A percentile compares a stretch with the other conserved stretches of the same genome.
Conservation (phyloP, 306 rosid genomes). For the Quercus glauca region DNA sequence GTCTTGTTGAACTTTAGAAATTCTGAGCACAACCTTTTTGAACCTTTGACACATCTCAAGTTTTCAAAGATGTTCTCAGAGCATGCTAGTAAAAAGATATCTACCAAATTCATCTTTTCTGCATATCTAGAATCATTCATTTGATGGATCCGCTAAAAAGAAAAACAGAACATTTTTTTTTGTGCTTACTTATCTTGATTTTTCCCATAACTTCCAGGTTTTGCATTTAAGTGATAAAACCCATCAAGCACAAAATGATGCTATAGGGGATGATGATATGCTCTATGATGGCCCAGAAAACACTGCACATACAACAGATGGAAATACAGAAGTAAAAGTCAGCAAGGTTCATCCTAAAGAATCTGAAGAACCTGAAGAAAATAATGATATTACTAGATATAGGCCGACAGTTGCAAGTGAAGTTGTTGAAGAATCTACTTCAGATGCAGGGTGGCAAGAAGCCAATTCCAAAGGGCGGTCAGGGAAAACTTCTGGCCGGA, state of each 20-base stretch:
- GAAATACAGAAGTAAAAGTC: constrained; percentile 19
- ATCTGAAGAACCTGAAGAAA: constrained; percentile 44
- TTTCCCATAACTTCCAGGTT: constrained; percentile 44
- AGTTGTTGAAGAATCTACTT: constrained; percentile 51
- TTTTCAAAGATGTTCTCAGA: background rate
- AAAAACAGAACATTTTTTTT: background rate
- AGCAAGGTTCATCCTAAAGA: constrained; percentile 35
- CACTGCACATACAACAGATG: constrained; percentile 18
- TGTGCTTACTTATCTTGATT: constrained; percentile 12
- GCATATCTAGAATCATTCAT: background rate
- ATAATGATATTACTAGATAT: constrained; percentile 23
- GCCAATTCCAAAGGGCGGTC: constrained; percentile 78
- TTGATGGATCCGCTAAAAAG: background rate
- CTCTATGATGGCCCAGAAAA: constrained; percentile 37
- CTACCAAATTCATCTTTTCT: background rate
- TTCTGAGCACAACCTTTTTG: background rate
- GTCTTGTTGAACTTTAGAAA: background rate
- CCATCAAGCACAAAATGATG: constrained; percentile 37
- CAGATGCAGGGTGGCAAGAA: constrained; percentile 98
- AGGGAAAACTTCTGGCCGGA: constrained; percentile 50
- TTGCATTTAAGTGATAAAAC: constrained; percentile 47
- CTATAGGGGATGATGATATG: constrained; percentile 31
- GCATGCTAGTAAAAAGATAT: background rate
- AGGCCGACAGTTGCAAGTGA: constrained; percentile 31
- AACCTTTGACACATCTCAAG: background rate